Evolutionary conservation across 495 filamentous ascomycete species (phyloP), one percentile per base, ranked within the genome.

Genomic region (Acidiella bohemica): DNA sequence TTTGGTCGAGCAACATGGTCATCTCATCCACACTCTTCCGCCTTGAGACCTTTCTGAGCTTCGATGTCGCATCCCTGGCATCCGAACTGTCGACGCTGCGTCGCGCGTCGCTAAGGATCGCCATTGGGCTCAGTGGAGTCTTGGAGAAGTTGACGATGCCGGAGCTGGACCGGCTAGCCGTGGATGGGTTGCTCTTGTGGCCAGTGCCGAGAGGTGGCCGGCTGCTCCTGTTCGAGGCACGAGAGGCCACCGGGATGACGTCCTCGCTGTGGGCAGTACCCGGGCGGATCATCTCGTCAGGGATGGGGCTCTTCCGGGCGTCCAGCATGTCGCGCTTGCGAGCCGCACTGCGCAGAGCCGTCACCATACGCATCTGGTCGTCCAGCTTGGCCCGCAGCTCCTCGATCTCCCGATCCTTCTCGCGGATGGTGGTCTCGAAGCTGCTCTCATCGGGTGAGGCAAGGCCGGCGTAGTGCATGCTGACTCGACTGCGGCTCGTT

Each of bases 321-420:
- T 79, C 83, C n/a, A 88, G 86, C 14, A 78, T 68, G 32, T 96
- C 90, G 21, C 90, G 72, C 44, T 93, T 90, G 25, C 86, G 70
- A 13, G 85, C 76, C 6, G 87, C 84, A 35, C 70, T 87, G n/a
- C 86, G 76, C 31, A 96, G 67, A 0, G 90, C 90, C 12, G 76
- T 64, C 20, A 96, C 67, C 92, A 96, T 97, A 12, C 78, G 74
- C 54, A 94, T 87, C 54, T 96, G 95, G 62, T 97, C 92, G 50
- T 96, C 90, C 2, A 97, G 70, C 42, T 84, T 76, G 17, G 85
- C 80, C 11, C 85, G 73, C 21, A 97, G 73, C 50, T 93, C 87
- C 21, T 79, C 75, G 51, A 97, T 95, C 58, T 97, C 90, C 40
- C 80, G 75, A 53, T 97, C 90, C 56, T 90, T 95, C 51, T 95